Percentiles rank a stretch among this genome's conserved stretches.
Evolutionary conservation across 2,329 filamentous ascomycete species (phyloP).

Genomic region (Neurospora sp.): DNA sequence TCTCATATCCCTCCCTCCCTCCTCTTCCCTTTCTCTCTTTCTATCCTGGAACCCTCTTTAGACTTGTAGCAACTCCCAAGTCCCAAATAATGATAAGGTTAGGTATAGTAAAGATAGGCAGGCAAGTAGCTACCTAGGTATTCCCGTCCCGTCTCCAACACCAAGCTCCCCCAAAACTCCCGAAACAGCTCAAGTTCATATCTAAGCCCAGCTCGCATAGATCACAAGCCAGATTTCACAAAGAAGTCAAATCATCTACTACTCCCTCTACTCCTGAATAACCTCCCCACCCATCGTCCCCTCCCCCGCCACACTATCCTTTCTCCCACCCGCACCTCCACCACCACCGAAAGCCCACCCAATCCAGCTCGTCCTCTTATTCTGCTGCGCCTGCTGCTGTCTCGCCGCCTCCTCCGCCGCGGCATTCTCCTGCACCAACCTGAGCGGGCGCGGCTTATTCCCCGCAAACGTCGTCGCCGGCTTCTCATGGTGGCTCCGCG

Average conservation of each 20-base stretch:
- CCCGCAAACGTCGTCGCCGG: conserved; percentile 50
- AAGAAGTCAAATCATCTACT: not conserved
- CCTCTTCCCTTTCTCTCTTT: not conserved
- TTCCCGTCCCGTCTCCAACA: not conserved
- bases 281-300: conserved; percentile 10
- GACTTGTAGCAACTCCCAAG: not conserved
- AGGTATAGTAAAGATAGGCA: not conserved
- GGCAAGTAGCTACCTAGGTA: not conserved
- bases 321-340: not conserved
- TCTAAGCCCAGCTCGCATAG: not conserved
- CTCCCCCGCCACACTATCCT: conserved; percentile 34
- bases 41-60: not conserved
- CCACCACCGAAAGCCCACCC: conserved; percentile 35
- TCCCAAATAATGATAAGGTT: not conserved
- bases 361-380: conserved; percentile 57
- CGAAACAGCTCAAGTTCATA: not conserved
- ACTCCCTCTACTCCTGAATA: conserved; percentile 18
- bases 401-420: conserved; percentile 32
- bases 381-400: conserved; percentile 22
- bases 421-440: conserved; percentile 73
- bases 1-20: not conserved
- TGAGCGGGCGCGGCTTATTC: conserved; percentile 73
- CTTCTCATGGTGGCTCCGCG: conserved; percentile 41
- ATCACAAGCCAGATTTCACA: not conserved
- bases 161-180: not conserved